These are phyloP conservation scores for Musa schizocarpa DNA, from an alignment of 176 grass and related monocot genomes.

Conservation along the genomic window DNA sequence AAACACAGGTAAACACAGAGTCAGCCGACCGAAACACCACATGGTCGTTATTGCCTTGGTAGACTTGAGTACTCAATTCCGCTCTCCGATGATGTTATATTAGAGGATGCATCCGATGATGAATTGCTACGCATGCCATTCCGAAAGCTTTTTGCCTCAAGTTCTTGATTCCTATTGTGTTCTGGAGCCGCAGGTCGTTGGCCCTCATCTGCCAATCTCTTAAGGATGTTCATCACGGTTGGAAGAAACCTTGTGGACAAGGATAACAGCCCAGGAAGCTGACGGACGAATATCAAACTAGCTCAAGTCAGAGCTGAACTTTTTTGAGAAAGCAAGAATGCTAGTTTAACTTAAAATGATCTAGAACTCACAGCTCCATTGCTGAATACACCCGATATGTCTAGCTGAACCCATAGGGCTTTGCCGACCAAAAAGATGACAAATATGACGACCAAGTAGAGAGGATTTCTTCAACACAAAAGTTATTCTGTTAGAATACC, in stretches of 20 bases:
- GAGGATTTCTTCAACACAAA: conserved; percentile 44
- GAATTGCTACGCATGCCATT: conserved; percentile 51
- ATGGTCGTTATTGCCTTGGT: conserved; percentile 35
- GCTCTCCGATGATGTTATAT: conserved; percentile 36
- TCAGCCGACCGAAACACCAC: background rate
- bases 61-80: conserved; percentile 56
- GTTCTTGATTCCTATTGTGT: conserved; percentile 25
- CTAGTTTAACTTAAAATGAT: background rate
- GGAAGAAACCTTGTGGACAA: conserved; percentile 92
- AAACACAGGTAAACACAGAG: too few species aligned
- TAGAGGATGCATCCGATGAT: conserved; percentile 57
- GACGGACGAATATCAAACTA: conserved; percentile 9
- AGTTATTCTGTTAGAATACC: too few species aligned
- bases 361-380: conserved; percentile 69
- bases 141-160: conserved; percentile 11
- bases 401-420: conserved; percentile 85
- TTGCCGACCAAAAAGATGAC: conserved; percentile 70
- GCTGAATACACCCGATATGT: conserved; percentile 67
- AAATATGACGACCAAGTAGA: conserved; percentile 72
- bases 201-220: conserved; percentile 81
- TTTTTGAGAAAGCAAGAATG: background rate
- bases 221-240: conserved; percentile 83
- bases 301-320: conserved; percentile 1
- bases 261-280: conserved; percentile 77
- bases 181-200: conserved; percentile 38